Base-by-base conservation (phyloP, 2,329 filamentous ascomycete species). In the Sarocladiaceae sp. region DNA sequence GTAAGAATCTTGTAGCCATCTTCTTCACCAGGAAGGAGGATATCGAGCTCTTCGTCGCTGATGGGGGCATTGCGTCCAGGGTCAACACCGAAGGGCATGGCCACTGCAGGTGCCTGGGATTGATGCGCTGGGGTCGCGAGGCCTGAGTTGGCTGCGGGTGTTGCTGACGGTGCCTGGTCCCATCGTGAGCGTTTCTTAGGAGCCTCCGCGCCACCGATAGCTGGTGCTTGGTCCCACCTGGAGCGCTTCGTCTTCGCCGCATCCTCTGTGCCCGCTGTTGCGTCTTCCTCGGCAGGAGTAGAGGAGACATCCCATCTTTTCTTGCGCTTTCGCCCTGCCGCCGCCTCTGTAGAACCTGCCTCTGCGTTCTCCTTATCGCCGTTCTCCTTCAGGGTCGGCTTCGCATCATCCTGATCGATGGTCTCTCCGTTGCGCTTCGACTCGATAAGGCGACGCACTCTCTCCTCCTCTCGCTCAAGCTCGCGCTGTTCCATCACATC, bases 1-100 rank as follows among this genome's bases (percentile, higher is more conserved):
- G 89, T 84, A 9, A 97, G 76, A 51, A 95, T 80, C 64, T 95
- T 90, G 73, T 95, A 98, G 32, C 93, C 93, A 57, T 97, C 87
- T 0, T 80, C 80, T 58, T 94, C 88, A 2, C 83, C 82, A 1
- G 93, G 93, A 6, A 98, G 78, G 73, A 98, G 86, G 60, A 84
- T 72, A 58, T 98, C 87, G 40, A 98, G 81, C 61, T 97, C 90
- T 62, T 98, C 93, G 55, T 98, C 93, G 33, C 90, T 93, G 33
- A 95, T 71, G 5, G 88, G 76, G 47, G 84, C 82, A 63, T 91
- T 93, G 50, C 90, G 85, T 45, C 72, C 78, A 33, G 85, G 81
- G 58, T 96, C 90, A 33, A 83, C 85, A 42, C 89, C 89, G 58
- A 95, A 94, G 7, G 78, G 70, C n/a, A 72, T 69, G 13, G 77